Evolutionary conservation across 371 early-diverging fungal species (phyloP).

Genomic region (Circinella umbellata): DNA sequence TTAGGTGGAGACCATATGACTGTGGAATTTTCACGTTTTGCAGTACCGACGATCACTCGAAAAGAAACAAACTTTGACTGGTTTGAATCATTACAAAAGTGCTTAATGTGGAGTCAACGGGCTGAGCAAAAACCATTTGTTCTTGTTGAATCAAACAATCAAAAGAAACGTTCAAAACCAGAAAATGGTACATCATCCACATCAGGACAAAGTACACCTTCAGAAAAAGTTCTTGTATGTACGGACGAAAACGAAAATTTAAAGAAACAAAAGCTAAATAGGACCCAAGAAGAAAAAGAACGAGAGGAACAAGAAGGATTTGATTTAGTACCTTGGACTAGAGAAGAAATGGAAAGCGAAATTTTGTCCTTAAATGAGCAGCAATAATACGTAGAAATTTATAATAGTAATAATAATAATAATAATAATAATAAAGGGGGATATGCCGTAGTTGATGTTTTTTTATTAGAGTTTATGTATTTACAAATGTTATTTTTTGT

Average conservation of each 20-base stretch:
- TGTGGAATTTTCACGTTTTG: slow-evolving; percentile 82
- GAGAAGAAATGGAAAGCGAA: slow-evolving; percentile 6
- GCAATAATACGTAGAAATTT: neutral
- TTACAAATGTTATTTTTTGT: neutral
- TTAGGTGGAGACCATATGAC: slow-evolving; percentile 86
- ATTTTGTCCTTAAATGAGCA: neutral
- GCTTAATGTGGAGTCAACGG: slow-evolving; percentile 86
- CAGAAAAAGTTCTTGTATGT: slow-evolving; percentile 2
- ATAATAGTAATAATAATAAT: slow-evolving; percentile 1
- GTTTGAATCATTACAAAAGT: slow-evolving; percentile 79
- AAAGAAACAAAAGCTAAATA: neutral
- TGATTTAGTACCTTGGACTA: slow-evolving; percentile 11
- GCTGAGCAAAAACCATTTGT: slow-evolving; percentile 76
- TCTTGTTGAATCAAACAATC: slow-evolving; percentile 42
- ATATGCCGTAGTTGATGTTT: neutral
- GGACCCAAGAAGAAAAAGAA: neutral
- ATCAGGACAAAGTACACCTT: neutral
- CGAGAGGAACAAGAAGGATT: neutral
- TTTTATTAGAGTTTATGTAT: neutral
- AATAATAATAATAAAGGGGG: neutral
- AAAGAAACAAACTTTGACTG: slow-evolving; percentile 77
- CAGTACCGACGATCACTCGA: slow-evolving; percentile 86
- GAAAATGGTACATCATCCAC: neutral
- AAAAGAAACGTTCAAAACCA: neutral
- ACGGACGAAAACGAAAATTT: neutral